Conservation (phyloP, 306 rosid genomes). For the Vigna unguiculata region DNA sequence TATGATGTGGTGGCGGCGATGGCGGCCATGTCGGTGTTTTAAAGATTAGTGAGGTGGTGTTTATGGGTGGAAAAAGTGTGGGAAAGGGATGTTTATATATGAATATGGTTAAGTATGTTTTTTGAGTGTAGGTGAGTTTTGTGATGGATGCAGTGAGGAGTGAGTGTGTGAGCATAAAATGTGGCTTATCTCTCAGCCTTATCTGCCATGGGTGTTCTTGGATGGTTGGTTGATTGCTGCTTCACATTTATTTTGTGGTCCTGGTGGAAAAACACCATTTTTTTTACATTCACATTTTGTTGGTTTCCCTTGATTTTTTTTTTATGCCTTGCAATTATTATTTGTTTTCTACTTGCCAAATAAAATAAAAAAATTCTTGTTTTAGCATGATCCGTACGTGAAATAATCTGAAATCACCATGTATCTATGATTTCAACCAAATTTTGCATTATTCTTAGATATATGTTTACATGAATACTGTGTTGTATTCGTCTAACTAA, state of each 20-base stretch:
- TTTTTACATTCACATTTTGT: slow-evolving; percentile 30
- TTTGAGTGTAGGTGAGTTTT: background rate
- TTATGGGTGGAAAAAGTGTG: slow-evolving; percentile 38
- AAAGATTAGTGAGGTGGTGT: background rate
- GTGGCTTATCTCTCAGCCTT: slow-evolving; percentile 62
- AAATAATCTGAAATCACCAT: background rate
- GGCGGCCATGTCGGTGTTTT: slow-evolving; percentile 53
- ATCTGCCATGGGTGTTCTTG: slow-evolving; percentile 50
- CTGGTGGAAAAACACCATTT: slow-evolving; percentile 2
- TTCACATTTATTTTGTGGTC: slow-evolving; percentile 57
- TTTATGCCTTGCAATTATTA: background rate
- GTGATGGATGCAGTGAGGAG: slow-evolving; percentile 42
- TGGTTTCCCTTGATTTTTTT: slow-evolving; percentile 11
- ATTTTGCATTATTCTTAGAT: too few relatives aligned
- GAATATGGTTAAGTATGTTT: background rate
- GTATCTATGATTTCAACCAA: background rate
- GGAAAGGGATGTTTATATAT: slow-evolving; percentile 16
- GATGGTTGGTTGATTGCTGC: slow-evolving; percentile 47
- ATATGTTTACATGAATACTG: background rate
- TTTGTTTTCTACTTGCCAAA: background rate
- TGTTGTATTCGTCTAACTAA: background rate
- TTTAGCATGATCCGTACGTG: background rate
- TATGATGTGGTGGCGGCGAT: slow-evolving; percentile 59
- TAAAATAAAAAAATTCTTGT: background rate
- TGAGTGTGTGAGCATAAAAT: slow-evolving; percentile 35